These are phyloP conservation scores for Phytophthora multivora DNA, from an alignment of 352 stramenopile genomes.

Conservation along the genomic window DNA sequence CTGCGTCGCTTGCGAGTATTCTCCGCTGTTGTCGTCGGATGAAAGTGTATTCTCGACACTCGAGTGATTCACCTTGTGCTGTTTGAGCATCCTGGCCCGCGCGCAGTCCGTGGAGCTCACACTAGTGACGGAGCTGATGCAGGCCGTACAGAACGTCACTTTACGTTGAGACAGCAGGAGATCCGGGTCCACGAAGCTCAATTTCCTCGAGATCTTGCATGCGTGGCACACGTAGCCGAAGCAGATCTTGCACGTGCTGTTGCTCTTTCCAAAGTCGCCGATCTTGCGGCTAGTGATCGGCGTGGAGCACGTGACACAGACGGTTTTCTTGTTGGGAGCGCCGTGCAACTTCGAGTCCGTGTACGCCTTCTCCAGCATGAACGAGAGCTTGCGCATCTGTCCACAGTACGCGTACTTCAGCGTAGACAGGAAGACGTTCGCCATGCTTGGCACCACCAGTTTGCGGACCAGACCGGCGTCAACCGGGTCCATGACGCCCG, in stretches of 20 bases:
- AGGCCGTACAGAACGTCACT: conserved; percentile 26
- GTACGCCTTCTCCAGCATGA: conserved; percentile 22
- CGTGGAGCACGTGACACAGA: conserved; percentile 26
- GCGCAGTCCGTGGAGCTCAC: conserved; percentile 32
- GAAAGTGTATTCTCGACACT: conserved; percentile 17
- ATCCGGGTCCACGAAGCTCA: conserved; percentile 30
- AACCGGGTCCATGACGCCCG: conserved; percentile 9
- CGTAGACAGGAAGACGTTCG: conserved; percentile 12
- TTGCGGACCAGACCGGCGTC: conserved; percentile 2
- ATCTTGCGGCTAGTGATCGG: conserved; percentile 23
- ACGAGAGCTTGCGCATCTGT: conserved; percentile 12
- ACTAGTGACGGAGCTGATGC: conserved; percentile 18
- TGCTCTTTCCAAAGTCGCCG: conserved; percentile 6
- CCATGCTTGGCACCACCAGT: conserved; percentile 11
- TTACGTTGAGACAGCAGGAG: conserved; percentile 21
- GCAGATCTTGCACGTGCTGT: conserved; percentile 3
- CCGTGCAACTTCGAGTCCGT: conserved; percentile 22
- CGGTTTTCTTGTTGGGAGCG: conserved; percentile 19
- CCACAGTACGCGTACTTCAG: conserved; percentile 12
- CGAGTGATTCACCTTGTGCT: conserved; percentile 12
- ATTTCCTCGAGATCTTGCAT: conserved; percentile 5
- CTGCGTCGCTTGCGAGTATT: conserved; percentile 4
- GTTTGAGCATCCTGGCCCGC: conserved; percentile 25
- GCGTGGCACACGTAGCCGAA: conserved; percentile 1
- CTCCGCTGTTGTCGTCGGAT: conserved; percentile 15